Conservation (phyloP, 352 stramenopile genomes). For the Plasmopara viticola region DNA sequence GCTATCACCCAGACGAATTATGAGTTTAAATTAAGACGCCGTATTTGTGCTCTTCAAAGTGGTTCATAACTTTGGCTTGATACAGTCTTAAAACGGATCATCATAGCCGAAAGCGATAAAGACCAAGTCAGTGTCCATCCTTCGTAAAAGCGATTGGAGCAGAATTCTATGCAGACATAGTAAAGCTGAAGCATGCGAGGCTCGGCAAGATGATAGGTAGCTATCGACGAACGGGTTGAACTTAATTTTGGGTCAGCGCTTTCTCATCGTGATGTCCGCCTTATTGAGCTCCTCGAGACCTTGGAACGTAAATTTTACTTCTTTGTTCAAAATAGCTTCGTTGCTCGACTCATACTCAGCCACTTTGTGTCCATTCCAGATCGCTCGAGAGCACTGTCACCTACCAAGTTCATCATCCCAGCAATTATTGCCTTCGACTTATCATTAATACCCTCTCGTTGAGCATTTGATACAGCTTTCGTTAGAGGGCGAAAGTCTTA, state of each 20-base stretch:
- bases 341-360: not conserved
- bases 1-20: no score
- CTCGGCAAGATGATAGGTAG: not conserved
- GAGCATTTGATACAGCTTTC: not conserved
- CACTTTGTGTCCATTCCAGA: not conserved
- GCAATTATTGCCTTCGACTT: not conserved
- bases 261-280: not conserved
- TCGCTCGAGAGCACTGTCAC: not conserved
- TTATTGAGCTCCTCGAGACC: not conserved
- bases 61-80: no score
- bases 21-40: no score
- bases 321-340: not conserved
- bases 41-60: no score
- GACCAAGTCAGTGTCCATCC: no score
- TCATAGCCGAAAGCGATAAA: no score
- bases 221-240: not conserved
- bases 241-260: not conserved
- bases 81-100: no score
- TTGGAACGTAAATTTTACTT: not conserved
- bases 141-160: no score
- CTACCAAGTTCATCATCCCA: not conserved
- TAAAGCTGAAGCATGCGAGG: not conserved
- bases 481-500: not conserved
- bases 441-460: not conserved
- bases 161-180: not conserved